These are phyloP conservation scores for Lotus japonicus DNA, from an alignment of 306 rosid genomes.

Conservation along the genomic window DNA sequence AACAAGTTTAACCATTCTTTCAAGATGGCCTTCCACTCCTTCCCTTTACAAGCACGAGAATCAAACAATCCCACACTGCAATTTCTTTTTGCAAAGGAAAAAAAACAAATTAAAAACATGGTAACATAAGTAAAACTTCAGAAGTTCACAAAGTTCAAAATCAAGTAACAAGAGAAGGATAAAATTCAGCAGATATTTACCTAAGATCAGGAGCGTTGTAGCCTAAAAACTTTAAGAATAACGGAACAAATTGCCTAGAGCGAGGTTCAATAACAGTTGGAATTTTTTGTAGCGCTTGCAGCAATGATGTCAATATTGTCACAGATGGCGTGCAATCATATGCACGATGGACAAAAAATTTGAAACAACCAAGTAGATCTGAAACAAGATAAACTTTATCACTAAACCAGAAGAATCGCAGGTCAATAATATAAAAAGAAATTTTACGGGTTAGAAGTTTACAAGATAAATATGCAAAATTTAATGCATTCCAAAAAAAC, in stretches of 20 bases:
- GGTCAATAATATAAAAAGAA: neutral
- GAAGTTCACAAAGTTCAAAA: conserved; percentile 12
- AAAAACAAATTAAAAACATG: conserved; percentile 10
- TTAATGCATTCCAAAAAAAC: neutral
- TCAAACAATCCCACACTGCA: conserved; percentile 77
- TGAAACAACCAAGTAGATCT: conserved; percentile 60
- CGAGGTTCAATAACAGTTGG: conserved; percentile 55
- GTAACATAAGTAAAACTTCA: neutral
- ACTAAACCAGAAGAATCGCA: conserved; percentile 6
- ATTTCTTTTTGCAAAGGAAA: conserved; percentile 24
- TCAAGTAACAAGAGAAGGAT: neutral
- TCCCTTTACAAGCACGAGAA: conserved; percentile 63
- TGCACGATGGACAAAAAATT: conserved; percentile 33
- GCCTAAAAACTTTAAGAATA: conserved; percentile 76
- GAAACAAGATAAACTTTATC: conserved; percentile 31
- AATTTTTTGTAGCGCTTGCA: conserved; percentile 68
- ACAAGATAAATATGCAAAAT: neutral
- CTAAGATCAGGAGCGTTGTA: conserved; percentile 49
- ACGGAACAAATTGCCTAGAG: conserved; percentile 54
- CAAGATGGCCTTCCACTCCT: conserved; percentile 77
- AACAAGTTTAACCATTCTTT: conserved; percentile 95
- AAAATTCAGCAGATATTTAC: conserved; percentile 35
- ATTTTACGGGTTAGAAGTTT: neutral
- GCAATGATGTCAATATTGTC: conserved; percentile 55
- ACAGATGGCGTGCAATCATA: conserved; percentile 58